phyloP scores from a whole-genome alignment of 2,329 filamentous ascomycete species.

The Chaetomium sp. region DNA sequence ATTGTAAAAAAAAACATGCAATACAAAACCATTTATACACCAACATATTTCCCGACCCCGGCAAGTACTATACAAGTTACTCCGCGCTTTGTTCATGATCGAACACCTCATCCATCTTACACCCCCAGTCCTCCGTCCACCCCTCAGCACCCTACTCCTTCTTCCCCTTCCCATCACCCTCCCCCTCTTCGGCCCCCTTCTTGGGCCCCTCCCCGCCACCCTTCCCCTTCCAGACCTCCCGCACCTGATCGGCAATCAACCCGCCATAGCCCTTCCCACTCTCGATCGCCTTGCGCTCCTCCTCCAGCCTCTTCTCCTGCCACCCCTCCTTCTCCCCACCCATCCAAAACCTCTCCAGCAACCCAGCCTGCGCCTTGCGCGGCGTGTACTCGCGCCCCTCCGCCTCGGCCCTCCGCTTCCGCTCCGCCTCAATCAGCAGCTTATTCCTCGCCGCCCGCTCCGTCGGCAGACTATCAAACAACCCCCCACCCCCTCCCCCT shows the following conservation, averaged over 20 bases:
- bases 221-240: conserved; percentile 51
- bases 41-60: background rate
- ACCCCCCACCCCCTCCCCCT: background rate
- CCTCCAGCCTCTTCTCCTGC: conserved; percentile 54
- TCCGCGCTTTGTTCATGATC: background rate
- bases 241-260: conserved; percentile 59
- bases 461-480: conserved; percentile 53
- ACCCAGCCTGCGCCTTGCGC: conserved; percentile 5
- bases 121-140: background rate
- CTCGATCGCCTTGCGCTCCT: conserved; percentile 56
- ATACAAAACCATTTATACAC: background rate
- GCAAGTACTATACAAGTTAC: background rate
- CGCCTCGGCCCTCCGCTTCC: conserved; percentile 42
- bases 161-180: conserved; percentile 26
- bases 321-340: conserved; percentile 58
- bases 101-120: background rate
- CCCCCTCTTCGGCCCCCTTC: conserved; percentile 34
- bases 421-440: conserved; percentile 51
- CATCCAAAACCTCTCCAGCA: conserved; percentile 52
- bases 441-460: conserved; percentile 56
- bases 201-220: conserved; percentile 36
- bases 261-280: conserved; percentile 59
- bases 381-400: conserved; percentile 35
- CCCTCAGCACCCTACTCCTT: background rate
- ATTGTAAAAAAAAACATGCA: background rate